Evolutionary conservation across 768 basidiomycete species (phyloP), one percentile per base, ranked within the genome.

Genomic region (Trametes cubensis): DNA sequence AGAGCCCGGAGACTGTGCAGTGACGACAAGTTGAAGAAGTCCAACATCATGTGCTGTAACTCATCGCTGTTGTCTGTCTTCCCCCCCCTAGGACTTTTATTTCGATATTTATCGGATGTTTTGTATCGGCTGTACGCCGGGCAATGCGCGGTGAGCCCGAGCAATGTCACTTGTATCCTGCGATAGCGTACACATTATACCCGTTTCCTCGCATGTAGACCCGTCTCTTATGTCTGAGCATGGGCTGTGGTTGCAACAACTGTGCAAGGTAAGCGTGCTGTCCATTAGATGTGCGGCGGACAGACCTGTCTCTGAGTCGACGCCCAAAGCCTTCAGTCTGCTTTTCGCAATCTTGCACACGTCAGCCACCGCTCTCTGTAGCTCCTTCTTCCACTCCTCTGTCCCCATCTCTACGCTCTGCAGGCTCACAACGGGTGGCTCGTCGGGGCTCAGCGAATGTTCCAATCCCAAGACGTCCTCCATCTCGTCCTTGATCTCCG

Each of bases 341-440:
- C 84, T 86, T 75, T 86, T 85, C 20, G 92, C 94, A 62, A 96
- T 95, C 61, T 71, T 74, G 28, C 89, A 89, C 10, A 95, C 79
- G 69, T 92, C 92, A 39, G 70, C 72, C 25, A 95, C 76, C 0
- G 93, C 94, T 60, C 94, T 82, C 55, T 79, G 74, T 61, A 94
- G 76, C 74, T 96, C 94, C 8, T 68, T 66, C 48, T 61, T 72
- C 94, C 94, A 95, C 51, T 73, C 79, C 4, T 73, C 74, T 23
- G 79, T 74, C 6, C 70, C 74, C 11, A 71, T 67, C 34, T 78
- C 74, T 20, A 87, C 63, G 0, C 75, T 72, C 17, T 44, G 62
- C 23, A 87, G 68, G 21, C 64, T 74, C 10, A 73, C 75, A 17
- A 82, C 60, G 1, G 66, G 59, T 0, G 83, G 82, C 46, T 80